These are phyloP conservation scores for Gymnopilus junonius DNA, from an alignment of 768 basidiomycete genomes.

Conservation along the genomic window DNA sequence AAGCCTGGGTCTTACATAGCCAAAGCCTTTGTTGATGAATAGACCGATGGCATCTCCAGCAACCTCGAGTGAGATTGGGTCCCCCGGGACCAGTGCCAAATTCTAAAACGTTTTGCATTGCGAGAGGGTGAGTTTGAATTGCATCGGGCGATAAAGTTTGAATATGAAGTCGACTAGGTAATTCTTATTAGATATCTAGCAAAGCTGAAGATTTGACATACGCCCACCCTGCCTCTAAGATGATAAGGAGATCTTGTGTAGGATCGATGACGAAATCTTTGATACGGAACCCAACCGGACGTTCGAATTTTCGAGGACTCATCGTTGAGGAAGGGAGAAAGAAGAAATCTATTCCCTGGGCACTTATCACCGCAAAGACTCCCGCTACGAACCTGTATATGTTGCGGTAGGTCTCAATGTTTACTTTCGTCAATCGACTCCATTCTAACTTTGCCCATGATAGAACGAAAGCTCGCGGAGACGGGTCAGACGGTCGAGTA, in stretches of 20 bases:
- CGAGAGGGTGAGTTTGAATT: not conserved
- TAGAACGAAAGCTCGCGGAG: not conserved
- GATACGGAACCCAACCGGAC: not conserved
- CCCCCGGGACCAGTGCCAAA: conserved; percentile 1
- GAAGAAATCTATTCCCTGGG: not conserved
- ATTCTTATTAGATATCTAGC: no score
- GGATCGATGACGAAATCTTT: conserved; percentile 11
- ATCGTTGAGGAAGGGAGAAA: conserved; percentile 1
- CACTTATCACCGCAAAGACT: not conserved
- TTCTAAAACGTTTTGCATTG: not conserved
- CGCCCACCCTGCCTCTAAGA: conserved; percentile 2
- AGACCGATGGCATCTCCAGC: conserved; percentile 4
- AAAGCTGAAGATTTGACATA: not conserved
- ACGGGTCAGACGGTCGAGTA: not conserved
- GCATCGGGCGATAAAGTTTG: conserved; percentile 8
- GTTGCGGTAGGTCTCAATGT: not conserved
- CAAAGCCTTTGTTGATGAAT: not conserved
- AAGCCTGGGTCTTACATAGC: not conserved
- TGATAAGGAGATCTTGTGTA: conserved; percentile 7
- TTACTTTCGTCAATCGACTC: not conserved
- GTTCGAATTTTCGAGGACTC: not conserved
- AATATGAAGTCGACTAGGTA: conserved; percentile 10
- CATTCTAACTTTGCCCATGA: conserved; percentile 2
- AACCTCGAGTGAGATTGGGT: conserved; percentile 1
- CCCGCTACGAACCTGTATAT: conserved; percentile 10